A percentile compares a stretch with the other conserved stretches of the same genome.
Evolutionary conservation across 768 basidiomycete species (phyloP).

Genomic region (Exidia glandulosa): DNA sequence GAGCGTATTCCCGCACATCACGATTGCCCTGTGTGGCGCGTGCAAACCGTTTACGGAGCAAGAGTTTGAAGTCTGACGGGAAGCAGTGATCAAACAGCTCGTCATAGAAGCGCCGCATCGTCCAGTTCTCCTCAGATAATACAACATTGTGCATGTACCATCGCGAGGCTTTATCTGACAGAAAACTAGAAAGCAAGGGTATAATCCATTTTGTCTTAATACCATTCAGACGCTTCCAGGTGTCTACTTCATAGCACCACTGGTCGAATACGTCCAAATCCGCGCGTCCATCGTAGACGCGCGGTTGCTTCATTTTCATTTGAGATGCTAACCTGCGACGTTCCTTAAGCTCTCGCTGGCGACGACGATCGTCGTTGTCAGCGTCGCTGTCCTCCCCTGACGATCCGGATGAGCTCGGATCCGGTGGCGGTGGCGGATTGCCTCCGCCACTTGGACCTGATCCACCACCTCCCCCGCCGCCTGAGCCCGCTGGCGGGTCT

Average conservation of each 20-base stretch:
- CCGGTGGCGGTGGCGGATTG: no score
- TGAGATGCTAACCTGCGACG: not conserved
- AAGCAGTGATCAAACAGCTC: conserved; percentile 28
- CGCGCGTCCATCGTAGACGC: not conserved
- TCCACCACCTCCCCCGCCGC: no score
- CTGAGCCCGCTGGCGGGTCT: no score
- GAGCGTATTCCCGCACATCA: conserved; percentile 21
- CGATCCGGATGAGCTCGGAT: no score
- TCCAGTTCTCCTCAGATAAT: conserved; percentile 15
- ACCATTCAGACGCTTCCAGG: not conserved
- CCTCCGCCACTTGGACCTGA: no score
- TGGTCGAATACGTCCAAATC: not conserved
- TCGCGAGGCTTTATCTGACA: conserved; percentile 21
- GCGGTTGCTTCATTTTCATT: not conserved
- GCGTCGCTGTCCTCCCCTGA: no score
- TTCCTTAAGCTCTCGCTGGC: not conserved
- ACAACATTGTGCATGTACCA: conserved; percentile 24
- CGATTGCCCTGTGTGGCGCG: conserved; percentile 14
- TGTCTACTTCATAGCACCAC: not conserved
- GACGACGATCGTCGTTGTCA: no score
- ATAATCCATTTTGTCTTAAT: not conserved
- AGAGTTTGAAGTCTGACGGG: conserved; percentile 17
- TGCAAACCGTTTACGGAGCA: conserved; percentile 17
- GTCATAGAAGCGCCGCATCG: conserved; percentile 18
- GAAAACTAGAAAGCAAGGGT: no score